These are phyloP conservation scores for Boletus rubroflammeus DNA, from an alignment of 768 basidiomycete species.

Conservation along the genomic window DNA sequence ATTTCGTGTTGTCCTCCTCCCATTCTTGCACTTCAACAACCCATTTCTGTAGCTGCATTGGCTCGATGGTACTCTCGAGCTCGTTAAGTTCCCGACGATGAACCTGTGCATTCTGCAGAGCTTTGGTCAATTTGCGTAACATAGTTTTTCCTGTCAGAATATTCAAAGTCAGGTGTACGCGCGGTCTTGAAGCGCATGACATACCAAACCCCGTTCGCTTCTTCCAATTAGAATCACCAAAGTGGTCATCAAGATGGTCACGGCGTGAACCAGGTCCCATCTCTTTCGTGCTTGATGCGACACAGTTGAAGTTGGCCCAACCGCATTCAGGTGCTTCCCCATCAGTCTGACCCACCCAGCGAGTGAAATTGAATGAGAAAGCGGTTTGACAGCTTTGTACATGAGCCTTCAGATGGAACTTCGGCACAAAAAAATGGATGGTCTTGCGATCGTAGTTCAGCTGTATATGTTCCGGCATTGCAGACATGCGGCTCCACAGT, in stretches of 20 bases:
- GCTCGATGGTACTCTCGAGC: neutral
- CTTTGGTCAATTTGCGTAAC: neutral
- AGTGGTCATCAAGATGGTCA: constrained; percentile 3
- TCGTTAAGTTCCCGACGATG: neutral
- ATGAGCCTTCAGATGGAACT: neutral
- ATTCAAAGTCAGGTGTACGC: no score
- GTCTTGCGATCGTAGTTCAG: neutral
- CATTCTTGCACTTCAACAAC: neutral
- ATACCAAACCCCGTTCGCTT: neutral
- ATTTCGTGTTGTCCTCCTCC: neutral
- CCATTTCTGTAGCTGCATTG: neutral
- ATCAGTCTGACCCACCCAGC: neutral
- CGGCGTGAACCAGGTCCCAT: neutral
- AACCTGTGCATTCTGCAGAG: neutral
- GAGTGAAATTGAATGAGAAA: neutral
- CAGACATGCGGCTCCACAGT: neutral
- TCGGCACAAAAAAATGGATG: neutral
- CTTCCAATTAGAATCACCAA: constrained; percentile 2
- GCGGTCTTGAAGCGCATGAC: no score
- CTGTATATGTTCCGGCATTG: neutral
- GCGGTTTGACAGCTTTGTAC: neutral
- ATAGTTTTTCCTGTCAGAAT: neutral
- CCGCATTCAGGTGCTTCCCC: neutral
- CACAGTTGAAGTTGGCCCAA: neutral
- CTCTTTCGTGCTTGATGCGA: neutral